These are phyloP conservation scores for Musa itinerans DNA, from an alignment of 176 grass and related monocot species.

Conservation along the genomic window DNA sequence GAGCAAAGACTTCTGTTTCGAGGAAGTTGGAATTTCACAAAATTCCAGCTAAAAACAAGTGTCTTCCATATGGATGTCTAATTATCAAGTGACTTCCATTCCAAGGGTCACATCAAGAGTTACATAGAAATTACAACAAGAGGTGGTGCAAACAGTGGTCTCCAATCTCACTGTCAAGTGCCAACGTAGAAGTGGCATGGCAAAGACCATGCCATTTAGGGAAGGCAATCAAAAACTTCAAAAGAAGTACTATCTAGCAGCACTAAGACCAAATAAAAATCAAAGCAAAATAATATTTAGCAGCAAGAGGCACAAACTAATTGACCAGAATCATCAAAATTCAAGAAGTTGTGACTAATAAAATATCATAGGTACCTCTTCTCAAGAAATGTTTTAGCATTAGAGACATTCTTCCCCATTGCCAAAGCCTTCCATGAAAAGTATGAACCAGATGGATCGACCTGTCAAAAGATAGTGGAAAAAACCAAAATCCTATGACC, in stretches of 20 bases:
- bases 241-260: neutral
- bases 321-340: neutral
- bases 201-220: no score
- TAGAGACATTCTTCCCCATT: slow-evolving; percentile 97
- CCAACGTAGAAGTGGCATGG: no score
- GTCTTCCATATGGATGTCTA: neutral
- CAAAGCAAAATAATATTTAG: neutral
- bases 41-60: neutral
- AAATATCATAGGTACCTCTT: slow-evolving; percentile 49
- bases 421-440: slow-evolving; percentile 99
- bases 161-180: no score
- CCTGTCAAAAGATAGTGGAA: slow-evolving; percentile 30
- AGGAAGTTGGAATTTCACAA: neutral
- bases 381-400: slow-evolving; percentile 95
- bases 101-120: neutral
- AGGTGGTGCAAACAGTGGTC: neutral
- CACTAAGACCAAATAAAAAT: neutral
- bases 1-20: neutral
- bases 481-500: slow-evolving; percentile 10
- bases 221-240: no score
- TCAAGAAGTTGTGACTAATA: neutral
- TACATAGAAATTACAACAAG: neutral
- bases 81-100: neutral
- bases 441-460: slow-evolving; percentile 95
- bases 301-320: neutral